These are phyloP conservation scores for Candida arabinofermentans DNA, from an alignment of 805 yeast genomes.

Conservation along the genomic window DNA sequence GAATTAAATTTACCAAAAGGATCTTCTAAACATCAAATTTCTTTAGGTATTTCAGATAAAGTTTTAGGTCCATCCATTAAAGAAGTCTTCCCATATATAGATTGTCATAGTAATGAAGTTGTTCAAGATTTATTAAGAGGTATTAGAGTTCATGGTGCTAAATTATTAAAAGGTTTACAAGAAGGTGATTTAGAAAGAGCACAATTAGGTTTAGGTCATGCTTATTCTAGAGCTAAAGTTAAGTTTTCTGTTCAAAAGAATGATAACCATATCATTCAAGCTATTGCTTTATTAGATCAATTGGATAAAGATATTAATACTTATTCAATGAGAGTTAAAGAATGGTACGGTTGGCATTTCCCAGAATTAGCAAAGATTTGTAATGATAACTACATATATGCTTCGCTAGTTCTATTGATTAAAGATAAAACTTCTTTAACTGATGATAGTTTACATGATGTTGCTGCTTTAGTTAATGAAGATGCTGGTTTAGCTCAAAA, in stretches of 20 bases:
- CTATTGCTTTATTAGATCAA: slow-evolving; percentile 95
- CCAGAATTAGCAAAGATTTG: slow-evolving; percentile 93
- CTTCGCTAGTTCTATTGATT: slow-evolving; percentile 76
- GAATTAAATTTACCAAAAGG: slow-evolving; percentile 88
- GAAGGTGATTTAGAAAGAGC: slow-evolving; percentile 97
- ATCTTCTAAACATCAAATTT: slow-evolving; percentile 60
- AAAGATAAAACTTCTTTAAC: slow-evolving; percentile 81
- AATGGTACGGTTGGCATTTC: slow-evolving; percentile 99
- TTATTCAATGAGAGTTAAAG: slow-evolving; percentile 94
- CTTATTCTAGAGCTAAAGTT: slow-evolving; percentile 97
- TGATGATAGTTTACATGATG: slow-evolving; percentile 81
- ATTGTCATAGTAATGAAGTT: slow-evolving; percentile 85
- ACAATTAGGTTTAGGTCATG: slow-evolving; percentile 97
- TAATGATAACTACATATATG: slow-evolving; percentile 82
- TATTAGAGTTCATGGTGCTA: slow-evolving; percentile 83
- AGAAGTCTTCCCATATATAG: slow-evolving; percentile 83
- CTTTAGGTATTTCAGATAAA: slow-evolving; percentile 88
- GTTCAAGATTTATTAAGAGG: slow-evolving; percentile 96
- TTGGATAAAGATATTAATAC: slow-evolving; percentile 98
- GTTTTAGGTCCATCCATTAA: slow-evolving; percentile 96
- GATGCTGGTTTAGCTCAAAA: slow-evolving; percentile 90
- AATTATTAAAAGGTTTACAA: slow-evolving; percentile 85
- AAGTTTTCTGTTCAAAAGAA: slow-evolving; percentile 98
- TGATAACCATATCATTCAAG: slow-evolving; percentile 98
- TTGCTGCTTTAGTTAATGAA: slow-evolving; percentile 86